Evolutionary conservation across 2,329 filamentous ascomycete species (phyloP), one percentile per base, ranked within the genome.

Genomic region (Fusarium musae): DNA sequence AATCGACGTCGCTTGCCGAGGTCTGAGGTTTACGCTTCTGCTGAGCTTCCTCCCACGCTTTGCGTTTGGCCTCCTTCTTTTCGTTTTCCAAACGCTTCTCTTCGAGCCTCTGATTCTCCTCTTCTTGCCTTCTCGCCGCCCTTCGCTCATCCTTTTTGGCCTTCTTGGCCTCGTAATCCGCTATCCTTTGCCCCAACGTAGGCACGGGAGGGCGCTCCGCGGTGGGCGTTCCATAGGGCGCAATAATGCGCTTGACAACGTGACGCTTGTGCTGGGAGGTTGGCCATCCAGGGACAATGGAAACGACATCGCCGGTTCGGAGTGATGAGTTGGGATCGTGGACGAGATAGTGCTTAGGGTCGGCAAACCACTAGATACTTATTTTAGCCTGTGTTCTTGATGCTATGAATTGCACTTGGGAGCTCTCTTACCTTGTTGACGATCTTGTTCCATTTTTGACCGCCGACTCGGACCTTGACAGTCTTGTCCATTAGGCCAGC

Each of bases 311-410:
- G 79, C 93, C 93, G 57, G 88, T 88, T 65, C 91, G 87, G 42
- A 95, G 87, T 32, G 92, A 94, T 75, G 90, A 89, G 81, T 89
- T 90, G 34, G 93, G 93, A 82, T 96, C 93, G 84, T 94, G 92
- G 42, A 95, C 93, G 36, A 96, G 89, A 79, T 92, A 88, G 74
- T 90, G 88, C 73, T 87, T 85, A 28, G 89, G 88, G 49, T 87
- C 84, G 77, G 91, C 88, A 81, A 93, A 95, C 84, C 80, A 83
- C 83, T 84, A 87, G 36, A 52, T 23, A 40, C 10, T 36, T 12
- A 16, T 26, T 46, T 66, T 42, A 42, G 59, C 26, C 28, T 5
- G 16, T 19, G 8, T 15, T 15, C 4, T 28, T 46, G 21, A 19
- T 23, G n/a, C 21, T 19, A 23, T 19, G n/a, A 34, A 23, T 30